A percentile compares a stretch with the other conserved stretches of the same genome.
These are phyloP conservation scores for Sporothrix variecibatus DNA, from an alignment of 2,329 filamentous ascomycete genomes.

Conservation along the genomic window DNA sequence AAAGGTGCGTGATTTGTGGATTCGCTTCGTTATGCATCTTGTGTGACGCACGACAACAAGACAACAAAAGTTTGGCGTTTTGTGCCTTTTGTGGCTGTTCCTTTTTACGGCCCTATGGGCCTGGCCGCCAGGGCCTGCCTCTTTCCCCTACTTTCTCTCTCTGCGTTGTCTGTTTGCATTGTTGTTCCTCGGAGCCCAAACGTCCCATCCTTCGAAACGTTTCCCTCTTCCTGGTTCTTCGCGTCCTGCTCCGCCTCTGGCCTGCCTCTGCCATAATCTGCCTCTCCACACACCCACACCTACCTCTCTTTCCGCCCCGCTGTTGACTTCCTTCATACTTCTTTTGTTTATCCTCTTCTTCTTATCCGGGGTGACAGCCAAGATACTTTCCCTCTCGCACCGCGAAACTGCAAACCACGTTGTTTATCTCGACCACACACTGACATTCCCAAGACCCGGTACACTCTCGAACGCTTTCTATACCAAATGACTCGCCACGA, in stretches of 20 bases:
- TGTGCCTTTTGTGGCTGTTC: constrained; percentile 1
- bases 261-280: background rate
- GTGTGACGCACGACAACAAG: constrained; percentile 6
- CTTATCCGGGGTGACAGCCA: constrained; percentile 1
- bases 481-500: constrained; percentile 35
- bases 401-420: background rate
- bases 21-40: background rate
- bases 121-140: background rate
- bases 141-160: background rate
- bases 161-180: background rate
- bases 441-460: constrained; percentile 16
- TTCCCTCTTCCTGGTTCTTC: background rate
- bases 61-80: background rate
- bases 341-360: background rate
- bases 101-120: constrained; percentile 7
- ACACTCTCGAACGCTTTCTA: constrained; percentile 24
- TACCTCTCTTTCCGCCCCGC: constrained; percentile 3
- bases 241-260: constrained; percentile 6
- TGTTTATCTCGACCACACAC: background rate
- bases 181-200: constrained; percentile 2
- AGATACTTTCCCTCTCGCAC: background rate
- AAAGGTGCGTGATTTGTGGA: constrained; percentile 23
- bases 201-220: constrained; percentile 11
- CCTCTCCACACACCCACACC: constrained; percentile 8
- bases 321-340: constrained; percentile 2